Evolutionary conservation across 179 eudicot genomes (phyloP), one percentile per base, ranked within the genome.

Genomic region (Silene noctiflora): DNA sequence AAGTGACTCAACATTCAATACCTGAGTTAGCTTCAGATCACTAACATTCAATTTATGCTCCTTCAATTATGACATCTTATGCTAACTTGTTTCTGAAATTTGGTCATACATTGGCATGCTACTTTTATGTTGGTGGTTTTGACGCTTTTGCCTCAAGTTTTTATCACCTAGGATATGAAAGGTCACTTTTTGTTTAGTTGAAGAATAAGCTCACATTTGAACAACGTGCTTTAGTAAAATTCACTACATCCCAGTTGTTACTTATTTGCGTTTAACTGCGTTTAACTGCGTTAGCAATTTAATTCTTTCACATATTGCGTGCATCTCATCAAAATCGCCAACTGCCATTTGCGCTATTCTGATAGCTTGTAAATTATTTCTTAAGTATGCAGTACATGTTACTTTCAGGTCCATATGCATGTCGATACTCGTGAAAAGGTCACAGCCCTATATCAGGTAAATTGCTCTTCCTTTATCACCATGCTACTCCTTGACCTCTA

Each of bases 401-500:
- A n/a, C 31, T 55, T 70, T 59, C 96, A 95, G 99, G 97, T 87
- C 69, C 95, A 95, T 83, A 88, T 92, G 91, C 88, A 86, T 44
- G 87, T 91, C 59, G 99, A 95, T 86, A 79, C 92, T 77, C 91
- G 99, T 72, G 97, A 93, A 81, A 95, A 95, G 82, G 96, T 95
- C 77, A 92, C 99, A 12, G 99, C 97, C 66, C 93, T 93, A 24
- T 95, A 92, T 84, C 99, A 95, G 91, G 99, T 92, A 81, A 67
- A 74, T 22, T 75, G 68, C 22, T 35, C 67, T 25, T 67, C 46
- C 35, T 29, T 27, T 13, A 19, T 24, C 44, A 25, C 63, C 29
- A 46, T 56, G 55, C 21, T 48, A 70, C 21, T 25, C 22, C 61
- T 51, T 24, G 20, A 21, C 20, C 13, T 25, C 24, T 10, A 69